Conservation (phyloP, 306 rosid species). For the Macrotyloma uniflorum region DNA sequence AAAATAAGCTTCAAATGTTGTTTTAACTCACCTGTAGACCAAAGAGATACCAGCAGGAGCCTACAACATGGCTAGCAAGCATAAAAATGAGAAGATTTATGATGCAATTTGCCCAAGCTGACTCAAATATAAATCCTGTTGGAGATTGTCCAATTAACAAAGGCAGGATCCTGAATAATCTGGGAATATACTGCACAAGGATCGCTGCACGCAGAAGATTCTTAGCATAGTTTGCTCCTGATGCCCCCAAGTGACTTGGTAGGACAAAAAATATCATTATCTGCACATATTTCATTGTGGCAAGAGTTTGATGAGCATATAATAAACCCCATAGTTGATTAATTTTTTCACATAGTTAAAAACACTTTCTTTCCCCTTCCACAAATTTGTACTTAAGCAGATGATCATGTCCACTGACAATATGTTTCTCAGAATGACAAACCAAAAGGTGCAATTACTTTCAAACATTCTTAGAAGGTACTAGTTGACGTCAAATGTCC, state of each 20-base stretch:
- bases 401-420: background rate
- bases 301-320: constrained; percentile 10
- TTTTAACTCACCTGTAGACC: constrained; percentile 71
- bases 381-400: background rate
- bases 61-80: constrained; percentile 76
- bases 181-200: constrained; percentile 78
- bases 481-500: too few relatives aligned
- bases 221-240: constrained; percentile 81
- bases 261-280: constrained; percentile 57
- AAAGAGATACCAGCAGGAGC: constrained; percentile 83
- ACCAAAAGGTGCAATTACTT: background rate
- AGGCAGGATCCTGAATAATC: constrained; percentile 67
- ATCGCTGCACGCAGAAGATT: constrained; percentile 64
- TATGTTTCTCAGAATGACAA: background rate
- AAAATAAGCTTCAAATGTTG: constrained; percentile 7
- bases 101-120: constrained; percentile 77
- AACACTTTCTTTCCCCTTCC: background rate
- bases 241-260: constrained; percentile 53
- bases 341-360: constrained; percentile 7
- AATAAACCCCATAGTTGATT: background rate
- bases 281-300: constrained; percentile 50
- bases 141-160: constrained; percentile 70
- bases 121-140: constrained; percentile 78
- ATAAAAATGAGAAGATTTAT: constrained; percentile 76
- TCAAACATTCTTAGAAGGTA: background rate